Conservation (phyloP, 805 yeast genomes). For the Barnettozyma sucrosica region DNA sequence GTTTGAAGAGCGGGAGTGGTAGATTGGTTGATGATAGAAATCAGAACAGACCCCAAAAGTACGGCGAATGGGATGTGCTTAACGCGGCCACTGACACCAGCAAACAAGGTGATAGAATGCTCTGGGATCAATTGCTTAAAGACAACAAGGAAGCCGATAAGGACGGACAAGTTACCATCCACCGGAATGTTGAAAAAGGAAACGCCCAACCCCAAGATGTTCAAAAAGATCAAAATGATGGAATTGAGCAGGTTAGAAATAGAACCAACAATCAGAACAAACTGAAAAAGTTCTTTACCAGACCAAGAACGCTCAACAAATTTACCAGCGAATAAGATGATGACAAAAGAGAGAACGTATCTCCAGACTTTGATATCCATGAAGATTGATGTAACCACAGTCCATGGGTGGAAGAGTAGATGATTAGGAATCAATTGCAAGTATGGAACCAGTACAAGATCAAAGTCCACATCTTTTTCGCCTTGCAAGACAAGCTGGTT, state of each 20-base stretch:
- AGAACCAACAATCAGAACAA: conserved; percentile 42
- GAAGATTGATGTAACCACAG: conserved; percentile 55
- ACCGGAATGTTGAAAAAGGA: conserved; percentile 36
- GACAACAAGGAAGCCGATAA: conserved; percentile 55
- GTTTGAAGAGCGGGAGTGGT: conserved; percentile 54
- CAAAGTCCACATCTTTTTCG: conserved; percentile 27
- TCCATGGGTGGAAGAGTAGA: conserved; percentile 57
- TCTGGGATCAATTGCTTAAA: conserved; percentile 63
- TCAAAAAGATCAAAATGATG: conserved; percentile 22
- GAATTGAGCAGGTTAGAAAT: conserved; percentile 43
- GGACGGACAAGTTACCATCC: conserved; percentile 49
- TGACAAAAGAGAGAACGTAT: conserved; percentile 41
- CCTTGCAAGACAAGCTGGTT: conserved; percentile 18
- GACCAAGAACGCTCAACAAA: conserved; percentile 69
- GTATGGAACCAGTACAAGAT: conserved; percentile 45
- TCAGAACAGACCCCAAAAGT: conserved; percentile 24
- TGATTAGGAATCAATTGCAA: conserved; percentile 60
- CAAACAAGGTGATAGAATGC: conserved; percentile 45
- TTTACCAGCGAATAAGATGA: conserved; percentile 52
- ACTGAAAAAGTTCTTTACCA: conserved; percentile 43
- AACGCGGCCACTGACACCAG: conserved; percentile 47
- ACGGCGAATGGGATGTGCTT: conserved; percentile 56
- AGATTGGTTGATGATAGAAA: conserved; percentile 27
- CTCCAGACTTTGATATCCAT: conserved; percentile 49
- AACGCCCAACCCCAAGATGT: conserved; percentile 22